Conservation (phyloP, 2,329 filamentous ascomycete species). For the Alternaria arborescens region DNA sequence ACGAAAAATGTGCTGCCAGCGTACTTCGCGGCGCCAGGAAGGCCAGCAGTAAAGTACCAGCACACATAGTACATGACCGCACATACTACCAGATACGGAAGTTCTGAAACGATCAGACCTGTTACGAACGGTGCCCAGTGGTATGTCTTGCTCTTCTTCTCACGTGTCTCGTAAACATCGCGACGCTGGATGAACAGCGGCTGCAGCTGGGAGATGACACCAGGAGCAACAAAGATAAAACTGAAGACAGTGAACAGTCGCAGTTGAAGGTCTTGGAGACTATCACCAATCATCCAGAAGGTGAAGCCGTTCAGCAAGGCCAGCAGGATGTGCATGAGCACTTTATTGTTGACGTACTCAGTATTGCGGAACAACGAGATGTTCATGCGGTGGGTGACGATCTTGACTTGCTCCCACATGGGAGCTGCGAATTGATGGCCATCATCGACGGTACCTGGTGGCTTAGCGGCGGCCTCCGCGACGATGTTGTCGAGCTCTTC, state of each 20-base stretch:
- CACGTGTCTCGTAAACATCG: constrained; percentile 63
- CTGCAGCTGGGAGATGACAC: constrained; percentile 49
- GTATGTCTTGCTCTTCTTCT: constrained; percentile 71
- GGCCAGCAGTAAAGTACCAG: constrained; percentile 56
- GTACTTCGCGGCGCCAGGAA: constrained; percentile 53
- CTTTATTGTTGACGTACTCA: constrained; percentile 28
- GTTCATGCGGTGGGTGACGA: constrained; percentile 23
- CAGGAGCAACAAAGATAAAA: constrained; percentile 51
- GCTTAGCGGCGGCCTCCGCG: constrained; percentile 42
- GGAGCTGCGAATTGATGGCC: constrained; percentile 38
- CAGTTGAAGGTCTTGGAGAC: constrained; percentile 49
- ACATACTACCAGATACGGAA: constrained; percentile 69
- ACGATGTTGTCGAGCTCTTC: constrained; percentile 47
- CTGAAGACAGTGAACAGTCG: constrained; percentile 58
- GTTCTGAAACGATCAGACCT: constrained; percentile 72
- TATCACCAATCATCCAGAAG: constrained; percentile 27
- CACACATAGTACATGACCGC: constrained; percentile 69
- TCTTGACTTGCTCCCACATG: constrained; percentile 21
- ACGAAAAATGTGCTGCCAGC: constrained; percentile 58
- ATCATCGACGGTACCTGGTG: constrained; percentile 45
- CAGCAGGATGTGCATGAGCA: constrained; percentile 19
- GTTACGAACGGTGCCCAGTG: constrained; percentile 76
- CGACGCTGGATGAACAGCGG: constrained; percentile 55
- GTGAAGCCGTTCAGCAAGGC: constrained; percentile 28
- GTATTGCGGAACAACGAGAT: constrained; percentile 19